These are phyloP conservation scores for Chrysopogon serrulatus DNA, from an alignment of 176 grass and related monocot species.

Conservation along the genomic window DNA sequence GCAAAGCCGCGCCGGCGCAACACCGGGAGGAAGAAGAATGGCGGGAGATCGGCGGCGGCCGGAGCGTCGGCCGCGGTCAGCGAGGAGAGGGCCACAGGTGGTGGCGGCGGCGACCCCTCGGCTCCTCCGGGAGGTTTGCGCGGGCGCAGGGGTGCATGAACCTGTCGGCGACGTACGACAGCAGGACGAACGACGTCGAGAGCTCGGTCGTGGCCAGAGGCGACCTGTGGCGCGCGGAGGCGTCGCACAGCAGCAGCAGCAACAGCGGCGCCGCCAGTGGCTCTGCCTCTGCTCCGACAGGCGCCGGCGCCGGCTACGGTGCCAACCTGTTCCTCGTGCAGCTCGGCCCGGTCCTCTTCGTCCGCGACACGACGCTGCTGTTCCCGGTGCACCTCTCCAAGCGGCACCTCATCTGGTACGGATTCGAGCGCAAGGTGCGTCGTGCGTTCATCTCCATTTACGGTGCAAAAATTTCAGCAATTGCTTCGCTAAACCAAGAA, in stretches of 20 bases:
- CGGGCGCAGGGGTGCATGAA: slow-evolving; percentile 50
- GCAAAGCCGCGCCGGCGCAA: background rate
- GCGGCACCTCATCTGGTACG: slow-evolving; percentile 73
- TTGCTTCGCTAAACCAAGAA: background rate
- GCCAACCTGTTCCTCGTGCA: slow-evolving; percentile 56
- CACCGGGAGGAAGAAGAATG: background rate
- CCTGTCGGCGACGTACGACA: slow-evolving; percentile 51
- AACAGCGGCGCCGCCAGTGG: background rate
- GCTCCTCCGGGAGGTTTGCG: slow-evolving; percentile 17
- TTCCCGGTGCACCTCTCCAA: slow-evolving; percentile 71
- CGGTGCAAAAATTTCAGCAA: background rate
- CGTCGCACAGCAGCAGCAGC: slow-evolving; percentile 36
- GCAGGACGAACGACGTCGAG: slow-evolving; percentile 54
- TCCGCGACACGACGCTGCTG: slow-evolving; percentile 56
- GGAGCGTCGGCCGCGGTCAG: background rate
- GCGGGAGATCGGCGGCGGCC: background rate
- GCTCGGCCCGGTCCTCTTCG: slow-evolving; percentile 62
- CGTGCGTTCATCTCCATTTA: background rate
- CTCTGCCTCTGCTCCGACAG: background rate
- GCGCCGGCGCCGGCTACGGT: background rate
- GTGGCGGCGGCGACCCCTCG: background rate
- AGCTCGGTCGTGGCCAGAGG: slow-evolving; percentile 64
- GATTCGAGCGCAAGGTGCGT: slow-evolving; percentile 63
- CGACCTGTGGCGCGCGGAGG: slow-evolving; percentile 61
- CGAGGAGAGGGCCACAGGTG: background rate